phyloP scores from a whole-genome alignment of 2,329 filamentous ascomycete species.

The Myriosclerotinia scirpicola region DNA sequence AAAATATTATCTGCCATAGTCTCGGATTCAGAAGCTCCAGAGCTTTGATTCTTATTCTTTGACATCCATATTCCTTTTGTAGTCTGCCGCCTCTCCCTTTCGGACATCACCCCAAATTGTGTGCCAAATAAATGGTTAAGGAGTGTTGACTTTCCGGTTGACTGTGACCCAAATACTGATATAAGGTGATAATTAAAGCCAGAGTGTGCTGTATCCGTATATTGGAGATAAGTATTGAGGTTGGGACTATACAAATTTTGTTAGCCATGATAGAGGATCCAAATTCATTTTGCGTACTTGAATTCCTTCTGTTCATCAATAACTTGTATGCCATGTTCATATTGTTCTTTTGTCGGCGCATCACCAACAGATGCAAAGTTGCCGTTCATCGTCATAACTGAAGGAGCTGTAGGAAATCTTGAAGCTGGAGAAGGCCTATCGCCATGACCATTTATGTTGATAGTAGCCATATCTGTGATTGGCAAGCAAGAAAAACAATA shows the following conservation, averaged over 20 bases:
- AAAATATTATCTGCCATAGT: conserved; percentile 96
- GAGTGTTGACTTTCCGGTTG: conserved; percentile 95
- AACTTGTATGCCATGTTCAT: conserved; percentile 94
- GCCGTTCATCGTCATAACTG: conserved; percentile 63
- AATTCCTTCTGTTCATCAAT: conserved; percentile 96
- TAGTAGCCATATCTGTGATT: conserved; percentile 32
- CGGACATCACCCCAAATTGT: conserved; percentile 96
- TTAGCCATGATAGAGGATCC: conserved; percentile 25
- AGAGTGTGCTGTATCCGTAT: conserved; percentile 77
- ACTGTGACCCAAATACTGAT: conserved; percentile 98
- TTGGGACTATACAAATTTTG: conserved; percentile 56
- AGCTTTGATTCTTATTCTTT: conserved; percentile 75
- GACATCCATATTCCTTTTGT: conserved; percentile 99
- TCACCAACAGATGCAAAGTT: conserved; percentile 76
- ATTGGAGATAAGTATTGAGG: conserved; percentile 77
- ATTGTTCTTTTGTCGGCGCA: conserved; percentile 62
- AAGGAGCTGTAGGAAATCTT: conserved; percentile 39
- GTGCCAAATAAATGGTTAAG: conserved; percentile 96
- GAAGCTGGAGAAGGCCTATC: conserved; percentile 37
- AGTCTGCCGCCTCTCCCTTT: conserved; percentile 89
- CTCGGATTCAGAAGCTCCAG: conserved; percentile 47
- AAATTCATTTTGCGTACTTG: conserved; percentile 63
- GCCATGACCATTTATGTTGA: conserved; percentile 33
- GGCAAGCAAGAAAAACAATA: conserved; percentile 14
- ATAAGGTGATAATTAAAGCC: conserved; percentile 99